Evolutionary conservation across 2,329 filamentous ascomycete species (phyloP).

Genomic region (Lasiodiplodia gonubiensis): DNA sequence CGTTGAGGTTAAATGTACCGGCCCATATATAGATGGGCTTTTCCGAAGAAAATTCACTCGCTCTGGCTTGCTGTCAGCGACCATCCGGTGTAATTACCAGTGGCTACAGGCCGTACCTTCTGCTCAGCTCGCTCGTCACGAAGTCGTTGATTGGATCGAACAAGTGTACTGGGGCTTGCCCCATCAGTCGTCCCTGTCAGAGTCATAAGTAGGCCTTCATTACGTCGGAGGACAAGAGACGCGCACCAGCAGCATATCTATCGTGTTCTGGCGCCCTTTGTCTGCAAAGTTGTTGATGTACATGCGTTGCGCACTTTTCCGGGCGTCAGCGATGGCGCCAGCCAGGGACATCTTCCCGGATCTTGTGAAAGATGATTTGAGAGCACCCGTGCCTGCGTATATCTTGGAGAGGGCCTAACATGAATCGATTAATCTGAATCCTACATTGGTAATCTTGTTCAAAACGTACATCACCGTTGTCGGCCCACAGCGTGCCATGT

Average conservation of each 20-base stretch:
- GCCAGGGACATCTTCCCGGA: slow-evolving; percentile 95
- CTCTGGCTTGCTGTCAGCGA: slow-evolving; percentile 45
- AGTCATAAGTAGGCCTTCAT: slow-evolving; percentile 2
- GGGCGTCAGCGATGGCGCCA: slow-evolving; percentile 90
- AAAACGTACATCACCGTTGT: slow-evolving; percentile 79
- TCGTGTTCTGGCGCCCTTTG: slow-evolving; percentile 89
- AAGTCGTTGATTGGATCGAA: slow-evolving; percentile 95
- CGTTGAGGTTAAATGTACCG: slow-evolving; percentile 95
- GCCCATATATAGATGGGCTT: slow-evolving; percentile 79
- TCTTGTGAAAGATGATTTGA: slow-evolving; percentile 94
- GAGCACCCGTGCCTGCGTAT: slow-evolving; percentile 92
- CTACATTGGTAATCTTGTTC: neutral
- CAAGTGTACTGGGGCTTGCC: slow-evolving; percentile 81
- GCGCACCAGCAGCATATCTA: slow-evolving; percentile 77
- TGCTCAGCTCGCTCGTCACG: slow-evolving; percentile 76
- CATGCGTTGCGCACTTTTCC: slow-evolving; percentile 90
- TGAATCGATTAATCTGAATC: neutral
- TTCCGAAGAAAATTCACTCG: slow-evolving; percentile 74
- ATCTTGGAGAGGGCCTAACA: slow-evolving; percentile 77
- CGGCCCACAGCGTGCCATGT: slow-evolving; percentile 93
- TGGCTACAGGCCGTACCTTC: slow-evolving; percentile 46
- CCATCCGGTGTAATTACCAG: neutral
- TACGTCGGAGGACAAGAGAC: neutral
- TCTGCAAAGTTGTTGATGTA: slow-evolving; percentile 99
- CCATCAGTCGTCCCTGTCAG: slow-evolving; percentile 72